Percentiles rank a stretch among this genome's conserved stretches.
phyloP scores from a whole-genome alignment of 78 protist genomes.

The Diacronema lutheri region DNA sequence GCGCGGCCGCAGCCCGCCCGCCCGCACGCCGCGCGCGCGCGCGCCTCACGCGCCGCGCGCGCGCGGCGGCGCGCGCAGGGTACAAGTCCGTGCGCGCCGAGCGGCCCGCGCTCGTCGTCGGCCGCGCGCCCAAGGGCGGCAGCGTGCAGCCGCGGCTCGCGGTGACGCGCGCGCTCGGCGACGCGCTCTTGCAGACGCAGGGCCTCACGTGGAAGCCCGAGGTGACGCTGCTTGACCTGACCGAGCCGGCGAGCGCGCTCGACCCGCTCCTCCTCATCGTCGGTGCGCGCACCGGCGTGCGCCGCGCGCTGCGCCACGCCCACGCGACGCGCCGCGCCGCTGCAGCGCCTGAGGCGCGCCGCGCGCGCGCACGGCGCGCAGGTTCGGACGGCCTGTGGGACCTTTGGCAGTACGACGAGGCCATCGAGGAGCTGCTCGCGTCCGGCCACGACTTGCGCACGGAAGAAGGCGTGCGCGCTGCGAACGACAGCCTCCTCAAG shows the following conservation, averaged over 20 bases:
- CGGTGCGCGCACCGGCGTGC: background rate
- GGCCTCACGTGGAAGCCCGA: constrained; percentile 8
- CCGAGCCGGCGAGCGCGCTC: background rate
- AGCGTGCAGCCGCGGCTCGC: background rate
- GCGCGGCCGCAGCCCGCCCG: too few species aligned
- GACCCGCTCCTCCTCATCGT: background rate
- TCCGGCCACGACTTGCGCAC: too few species aligned
- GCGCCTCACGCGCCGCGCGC: too few species aligned
- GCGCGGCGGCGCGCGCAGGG: too few species aligned
- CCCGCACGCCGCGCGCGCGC: too few species aligned
- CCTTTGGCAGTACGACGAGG: background rate
- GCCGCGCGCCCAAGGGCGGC: too few species aligned
- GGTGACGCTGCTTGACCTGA: background rate
- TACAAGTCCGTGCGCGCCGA: too few species aligned
- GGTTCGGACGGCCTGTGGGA: constrained; percentile 4
- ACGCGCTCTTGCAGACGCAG: background rate
- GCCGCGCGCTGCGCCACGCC: background rate
- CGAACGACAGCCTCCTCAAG: too few species aligned
- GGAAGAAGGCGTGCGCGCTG: too few species aligned
- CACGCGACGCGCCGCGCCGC: background rate
- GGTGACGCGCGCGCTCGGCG: constrained; percentile 6
- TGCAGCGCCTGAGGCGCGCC: background rate
- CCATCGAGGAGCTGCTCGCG: background rate
- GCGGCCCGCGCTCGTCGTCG: too few species aligned
- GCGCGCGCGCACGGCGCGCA: too few species aligned